Percentiles rank a stretch among this genome's conserved stretches.
Evolutionary conservation across 495 filamentous ascomycete species (phyloP).

Genomic region (Apodospora peruviana): DNA sequence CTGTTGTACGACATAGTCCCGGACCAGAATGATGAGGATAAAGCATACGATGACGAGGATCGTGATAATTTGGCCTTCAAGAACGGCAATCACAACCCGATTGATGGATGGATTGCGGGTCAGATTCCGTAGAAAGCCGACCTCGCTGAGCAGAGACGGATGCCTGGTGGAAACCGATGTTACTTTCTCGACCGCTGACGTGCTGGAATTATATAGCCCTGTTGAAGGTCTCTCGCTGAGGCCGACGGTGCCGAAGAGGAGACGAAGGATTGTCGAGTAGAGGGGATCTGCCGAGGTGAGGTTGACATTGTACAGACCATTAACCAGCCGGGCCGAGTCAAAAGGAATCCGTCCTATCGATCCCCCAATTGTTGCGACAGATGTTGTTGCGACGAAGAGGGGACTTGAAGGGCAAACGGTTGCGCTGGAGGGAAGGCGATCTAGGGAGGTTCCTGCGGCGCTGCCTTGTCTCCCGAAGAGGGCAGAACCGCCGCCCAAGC

Average conservation of each 20-base stretch:
- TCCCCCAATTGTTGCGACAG: constrained; percentile 24
- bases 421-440: constrained; percentile 15
- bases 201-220: constrained; percentile 9
- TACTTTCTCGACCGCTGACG: not conserved
- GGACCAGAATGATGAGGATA: constrained; percentile 89
- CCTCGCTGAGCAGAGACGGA: constrained; percentile 61
- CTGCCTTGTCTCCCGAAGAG: constrained; percentile 18
- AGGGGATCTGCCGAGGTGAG: constrained; percentile 21
- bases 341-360: constrained; percentile 22
- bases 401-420: constrained; percentile 41
- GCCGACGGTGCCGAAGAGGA: constrained; percentile 24
- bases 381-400: constrained; percentile 34
- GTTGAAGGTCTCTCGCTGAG: constrained; percentile 12
- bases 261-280: constrained; percentile 18
- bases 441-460: constrained; percentile 1
- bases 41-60: constrained; percentile 84
- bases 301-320: constrained; percentile 21
- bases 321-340: constrained; percentile 23
- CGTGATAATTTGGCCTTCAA: constrained; percentile 93
- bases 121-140: constrained; percentile 64
- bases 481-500: constrained; percentile 51
- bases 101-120: constrained; percentile 72
- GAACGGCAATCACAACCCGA: constrained; percentile 68
- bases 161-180: not conserved
- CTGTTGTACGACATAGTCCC: constrained; percentile 97